phyloP scores from a whole-genome alignment of 345 rosid species.

The Abelmoschus esculentus region DNA sequence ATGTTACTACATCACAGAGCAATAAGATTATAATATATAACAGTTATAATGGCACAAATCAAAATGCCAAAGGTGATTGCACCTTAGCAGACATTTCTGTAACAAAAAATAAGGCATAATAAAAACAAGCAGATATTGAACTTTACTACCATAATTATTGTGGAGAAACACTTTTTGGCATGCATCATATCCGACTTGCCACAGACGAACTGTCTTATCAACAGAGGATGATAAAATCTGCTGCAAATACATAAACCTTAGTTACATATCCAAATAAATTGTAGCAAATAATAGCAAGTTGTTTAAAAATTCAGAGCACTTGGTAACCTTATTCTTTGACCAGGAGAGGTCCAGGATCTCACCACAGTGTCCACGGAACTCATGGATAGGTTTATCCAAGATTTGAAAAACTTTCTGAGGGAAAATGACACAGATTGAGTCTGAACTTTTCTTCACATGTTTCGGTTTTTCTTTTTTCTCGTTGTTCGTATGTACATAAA shows the following conservation, averaged over 20 bases:
- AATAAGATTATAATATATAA: background rate
- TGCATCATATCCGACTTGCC: conserved; percentile 38
- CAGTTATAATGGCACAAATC: background rate
- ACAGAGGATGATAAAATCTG: conserved; percentile 38
- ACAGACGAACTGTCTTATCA: conserved; percentile 47
- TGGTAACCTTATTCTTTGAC: conserved; percentile 35
- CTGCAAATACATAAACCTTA: conserved; percentile 19
- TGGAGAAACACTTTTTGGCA: conserved; percentile 35
- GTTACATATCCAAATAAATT: conserved; percentile 7
- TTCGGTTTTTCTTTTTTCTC: conserved; percentile 18
- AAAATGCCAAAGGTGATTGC: background rate
- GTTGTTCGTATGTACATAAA: conserved; percentile 17
- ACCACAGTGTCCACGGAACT: conserved; percentile 38
- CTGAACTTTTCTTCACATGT: conserved; percentile 16
- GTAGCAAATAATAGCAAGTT: background rate
- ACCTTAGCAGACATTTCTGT: background rate
- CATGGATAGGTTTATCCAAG: conserved; percentile 37
- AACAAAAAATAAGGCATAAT: background rate
- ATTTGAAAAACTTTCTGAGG: conserved; percentile 33
- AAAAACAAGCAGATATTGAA: background rate
- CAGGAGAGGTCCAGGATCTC: conserved; percentile 46
- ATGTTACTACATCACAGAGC: conserved; percentile 33
- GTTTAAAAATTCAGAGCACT: conserved; percentile 4
- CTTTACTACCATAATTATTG: conserved; percentile 29
- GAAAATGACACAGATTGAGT: conserved; percentile 30